Evolutionary conservation across 2,329 filamentous ascomycete species (phyloP), one percentile per base, ranked within the genome.

Genomic region (Ceratocystis lukuohia): DNA sequence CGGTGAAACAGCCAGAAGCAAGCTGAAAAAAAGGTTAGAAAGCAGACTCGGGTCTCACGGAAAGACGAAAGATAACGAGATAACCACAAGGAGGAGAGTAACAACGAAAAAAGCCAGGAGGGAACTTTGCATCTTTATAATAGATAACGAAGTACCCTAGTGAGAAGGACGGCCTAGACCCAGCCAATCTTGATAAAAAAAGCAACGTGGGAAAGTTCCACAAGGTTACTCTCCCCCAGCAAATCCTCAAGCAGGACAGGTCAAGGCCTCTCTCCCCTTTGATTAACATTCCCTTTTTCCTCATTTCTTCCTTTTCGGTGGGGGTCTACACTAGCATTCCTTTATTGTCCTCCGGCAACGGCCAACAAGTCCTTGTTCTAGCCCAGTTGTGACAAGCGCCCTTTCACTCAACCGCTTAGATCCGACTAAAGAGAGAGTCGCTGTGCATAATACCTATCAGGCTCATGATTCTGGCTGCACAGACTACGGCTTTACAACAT

Each of bases 401-500:
- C 28, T 59, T n/a, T 33, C 28, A 33, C 53, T 33, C 28, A 37
- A 25, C 53, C 53, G 28, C 28, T 59, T 30, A 53, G 48, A 53
- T 53, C 53, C 6, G 12, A 6, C 33, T n/a, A 15, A n/a, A 17
- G 28, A n/a, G n/a, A 6, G n/a, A 6, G 28, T 30, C 20, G 17
- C 12, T 6, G 28, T 57, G 12, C 22, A 33, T 57, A 17, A 28
- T 17, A 20, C 10, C 28, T 17, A 15, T 28, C 53, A 57, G 15
- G 20, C 8, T 50, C n/a, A 17, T 22, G 28, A 17, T 64, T 33
- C 17, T 28, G n/a, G 61, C 61, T 45, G 44, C 61, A 28, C 41
- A 62, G 41, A 28, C 41, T 28, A 44, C 61, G 61, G 61, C 28
- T 62, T 62, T 62, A 62, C 41, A 61, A 25, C n/a, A 17, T 7